A percentile compares a stretch with the other conserved stretches of the same genome.
Conservation (phyloP, 192 early-diverging fungal genomes). For the Dissophora globulifera region DNA sequence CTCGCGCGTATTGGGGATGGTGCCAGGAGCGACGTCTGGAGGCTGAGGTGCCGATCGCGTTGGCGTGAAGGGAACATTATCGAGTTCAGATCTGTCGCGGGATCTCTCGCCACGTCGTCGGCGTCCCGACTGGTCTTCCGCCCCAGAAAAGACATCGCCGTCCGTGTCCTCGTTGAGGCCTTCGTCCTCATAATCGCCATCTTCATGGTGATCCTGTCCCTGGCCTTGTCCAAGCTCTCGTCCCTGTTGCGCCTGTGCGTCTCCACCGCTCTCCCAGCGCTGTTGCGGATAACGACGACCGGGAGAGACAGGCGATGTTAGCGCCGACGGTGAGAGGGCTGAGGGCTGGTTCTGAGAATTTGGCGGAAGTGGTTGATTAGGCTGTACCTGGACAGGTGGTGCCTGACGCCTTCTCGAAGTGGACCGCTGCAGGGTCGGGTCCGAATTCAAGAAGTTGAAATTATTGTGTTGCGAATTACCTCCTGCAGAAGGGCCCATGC, state of each 20-base stretch:
- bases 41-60: slow-evolving; percentile 44
- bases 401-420: slow-evolving; percentile 26
- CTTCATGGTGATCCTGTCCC: slow-evolving; percentile 46
- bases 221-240: slow-evolving; percentile 36
- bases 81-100: slow-evolving; percentile 10
- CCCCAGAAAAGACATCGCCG: slow-evolving; percentile 43
- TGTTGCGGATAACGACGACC: slow-evolving; percentile 38
- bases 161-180: slow-evolving; percentile 43
- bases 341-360: slow-evolving; percentile 10
- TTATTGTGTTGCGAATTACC: slow-evolving; percentile 3
- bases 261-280: slow-evolving; percentile 28
- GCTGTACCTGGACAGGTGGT: slow-evolving; percentile 29
- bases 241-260: not conserved
- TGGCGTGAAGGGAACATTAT: slow-evolving; percentile 26
- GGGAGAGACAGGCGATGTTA: slow-evolving; percentile 36
- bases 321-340: slow-evolving; percentile 20
- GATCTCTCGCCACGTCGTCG: slow-evolving; percentile 11
- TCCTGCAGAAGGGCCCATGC: slow-evolving; percentile 20
- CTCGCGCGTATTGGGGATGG: slow-evolving; percentile 32
- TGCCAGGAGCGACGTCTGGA: slow-evolving; percentile 8
- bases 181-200: slow-evolving; percentile 49
- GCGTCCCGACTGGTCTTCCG: slow-evolving; percentile 35
- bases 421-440: slow-evolving; percentile 39
- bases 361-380: not conserved
- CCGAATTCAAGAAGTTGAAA: slow-evolving; percentile 49